Evolutionary conservation across 2,329 filamentous ascomycete genomes (phyloP), one percentile per base, ranked within the genome.

Genomic region (Teratosphaeria gauchensis): DNA sequence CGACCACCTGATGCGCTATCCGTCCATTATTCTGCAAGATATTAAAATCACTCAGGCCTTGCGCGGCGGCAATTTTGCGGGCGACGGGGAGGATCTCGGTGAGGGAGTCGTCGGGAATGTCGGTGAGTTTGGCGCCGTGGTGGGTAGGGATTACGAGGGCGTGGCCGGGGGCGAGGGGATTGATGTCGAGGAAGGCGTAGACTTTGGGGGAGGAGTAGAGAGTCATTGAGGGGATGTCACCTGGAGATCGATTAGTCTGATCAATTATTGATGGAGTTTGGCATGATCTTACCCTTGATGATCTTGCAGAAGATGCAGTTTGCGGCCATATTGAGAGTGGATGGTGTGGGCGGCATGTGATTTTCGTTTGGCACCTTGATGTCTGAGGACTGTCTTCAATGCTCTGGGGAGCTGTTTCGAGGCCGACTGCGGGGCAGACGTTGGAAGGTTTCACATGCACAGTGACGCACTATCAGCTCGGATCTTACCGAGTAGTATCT

Each of bases 301-400:
- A 99, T 97, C 76, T 90, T 95, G 82, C 94, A 99, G 80, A 99
- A 99, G 72, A 97, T 90, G 74, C 94, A 99, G 63, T 86, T 80
- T 57, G 87, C 80, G 19, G 69, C 68, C 69, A 71, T 71, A 21
- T 59, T 61, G 55, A 57, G n/a, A 2, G 51, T 21, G 8, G 60
- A 51, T 55, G 58, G 56, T 28, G 19, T 42, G 24, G 42, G 19
- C 33, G 51, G 28, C 28, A 53, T 53, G 28, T 31, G 51, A 53
- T 4, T 9, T 31, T 31, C 28, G 51, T 53, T 12, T 31, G 16
- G 28, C 28, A 53, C 51, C 31, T 33, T 31, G 28, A 31, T 53
- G 51, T 53, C 51, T 53, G 12, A 7, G 28, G 28, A 6, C 30
- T 24, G 4, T 30, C 35, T 16, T 14, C 35, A 42, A 42, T 42